phyloP scores from a whole-genome alignment of 2,329 filamentous ascomycete genomes.

The Proliferodiscus dingleyae region DNA sequence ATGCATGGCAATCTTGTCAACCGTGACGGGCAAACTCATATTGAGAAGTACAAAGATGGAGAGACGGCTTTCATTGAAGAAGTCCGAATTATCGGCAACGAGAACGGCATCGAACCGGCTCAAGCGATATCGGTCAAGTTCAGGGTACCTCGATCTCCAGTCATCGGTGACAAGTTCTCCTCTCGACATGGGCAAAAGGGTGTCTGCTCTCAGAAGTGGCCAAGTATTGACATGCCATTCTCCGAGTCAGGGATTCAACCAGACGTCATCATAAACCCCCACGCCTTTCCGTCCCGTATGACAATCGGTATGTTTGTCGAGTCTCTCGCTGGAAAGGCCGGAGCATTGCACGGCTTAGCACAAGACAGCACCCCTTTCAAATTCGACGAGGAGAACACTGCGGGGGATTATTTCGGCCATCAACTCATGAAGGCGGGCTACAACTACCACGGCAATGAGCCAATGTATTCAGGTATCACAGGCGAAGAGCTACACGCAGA shows the following conservation, averaged over 20 bases:
- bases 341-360: constrained; percentile 88
- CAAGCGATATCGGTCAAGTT: constrained; percentile 92
- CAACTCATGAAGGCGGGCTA: constrained; percentile 93
- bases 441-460: constrained; percentile 97
- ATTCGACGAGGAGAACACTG: constrained; percentile 88
- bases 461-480: constrained; percentile 96
- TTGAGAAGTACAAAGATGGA: constrained; percentile 89
- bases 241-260: constrained; percentile 94
- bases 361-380: constrained; percentile 95
- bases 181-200: constrained; percentile 98
- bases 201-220: constrained; percentile 95
- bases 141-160: constrained; percentile 79
- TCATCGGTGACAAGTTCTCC: constrained; percentile 99
- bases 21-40: constrained; percentile 78
- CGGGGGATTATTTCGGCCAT: constrained; percentile 91
- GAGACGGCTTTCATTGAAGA: constrained; percentile 89
- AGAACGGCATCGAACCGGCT: constrained; percentile 74
- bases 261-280: constrained; percentile 97
- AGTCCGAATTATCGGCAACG: constrained; percentile 82
- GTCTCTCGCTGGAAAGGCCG: constrained; percentile 90
- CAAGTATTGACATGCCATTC: constrained; percentile 89
- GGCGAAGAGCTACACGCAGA: constrained; percentile 90
- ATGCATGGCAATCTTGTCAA: constrained; percentile 76
- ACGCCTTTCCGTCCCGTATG: constrained; percentile 99
- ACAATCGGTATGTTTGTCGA: constrained; percentile 99